Evolutionary conservation across 129 eudicot genomes (phyloP).

Genomic region (Artemisia annua): DNA sequence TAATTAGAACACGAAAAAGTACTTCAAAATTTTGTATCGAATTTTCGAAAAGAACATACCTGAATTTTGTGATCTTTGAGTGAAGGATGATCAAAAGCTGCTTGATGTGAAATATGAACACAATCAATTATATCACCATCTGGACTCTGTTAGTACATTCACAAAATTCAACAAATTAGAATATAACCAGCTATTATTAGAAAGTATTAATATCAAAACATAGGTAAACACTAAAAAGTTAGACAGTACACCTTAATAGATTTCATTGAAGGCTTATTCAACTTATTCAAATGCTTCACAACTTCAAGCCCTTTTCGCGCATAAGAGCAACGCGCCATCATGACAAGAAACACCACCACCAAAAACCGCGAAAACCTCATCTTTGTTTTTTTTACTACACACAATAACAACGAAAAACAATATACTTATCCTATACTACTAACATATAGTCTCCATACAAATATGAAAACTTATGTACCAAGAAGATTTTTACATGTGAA

Average conservation of each 20-base stretch:
- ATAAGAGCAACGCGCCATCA: conserved; percentile 9
- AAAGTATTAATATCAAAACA: too few relatives aligned
- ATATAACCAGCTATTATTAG: too few relatives aligned
- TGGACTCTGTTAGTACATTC: conserved; percentile 42
- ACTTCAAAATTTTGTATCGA: neutral
- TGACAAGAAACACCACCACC: conserved; percentile 23
- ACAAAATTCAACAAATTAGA: neutral
- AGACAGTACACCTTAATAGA: conserved; percentile 55
- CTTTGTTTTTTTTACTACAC: conserved; percentile 3
- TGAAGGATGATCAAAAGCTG: conserved; percentile 89
- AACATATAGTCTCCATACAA: conserved; percentile 6
- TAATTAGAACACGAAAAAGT: neutral
- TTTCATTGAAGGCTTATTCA: conserved; percentile 70
- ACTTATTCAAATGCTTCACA: conserved; percentile 58
- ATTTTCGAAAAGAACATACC: conserved; percentile 33
- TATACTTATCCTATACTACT: conserved; percentile 19
- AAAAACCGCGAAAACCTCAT: conserved; percentile 6
- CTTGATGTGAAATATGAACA: conserved; percentile 65
- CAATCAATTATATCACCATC: conserved; percentile 89
- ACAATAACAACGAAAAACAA: conserved; percentile 9
- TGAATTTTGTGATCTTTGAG: conserved; percentile 72
- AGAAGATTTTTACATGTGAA: conserved; percentile 24
- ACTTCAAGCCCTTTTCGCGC: conserved; percentile 29
- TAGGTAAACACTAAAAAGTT: neutral
- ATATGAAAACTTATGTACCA: conserved; percentile 6